Evolutionary conservation across 176 grass and related monocot species (phyloP), one percentile per base, ranked within the genome.

Genomic region (Juncus inflexus): DNA sequence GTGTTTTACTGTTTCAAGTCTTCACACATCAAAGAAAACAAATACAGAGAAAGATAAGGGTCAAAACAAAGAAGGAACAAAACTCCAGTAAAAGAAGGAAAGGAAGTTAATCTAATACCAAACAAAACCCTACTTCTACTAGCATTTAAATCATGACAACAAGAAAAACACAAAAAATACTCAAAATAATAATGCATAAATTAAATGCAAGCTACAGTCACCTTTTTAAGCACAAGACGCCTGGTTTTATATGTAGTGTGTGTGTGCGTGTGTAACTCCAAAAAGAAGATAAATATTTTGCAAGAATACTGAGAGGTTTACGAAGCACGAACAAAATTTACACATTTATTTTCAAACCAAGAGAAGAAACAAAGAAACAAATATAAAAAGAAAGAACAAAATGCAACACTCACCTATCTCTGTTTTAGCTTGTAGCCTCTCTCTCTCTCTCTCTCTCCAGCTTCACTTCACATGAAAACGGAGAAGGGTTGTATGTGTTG

Each of bases 391-490:
- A 65, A 54, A 51, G 42, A 58, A 70, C 57, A 57, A 8, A 70
- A 59, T 70, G 66, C 37, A 39, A 9, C n/a, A 70, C 53, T 15
- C 57, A 35, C 16, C 49, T 38, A 52, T 28, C 35, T 55, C 11
- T 41, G 67, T 59, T 59, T 59, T 1, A 59, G 50, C 52, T 71
- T 38, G 58, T 4, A 38, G 58, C 38, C 67, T 58, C 28, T 70
- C 67, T 55, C 35, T 58, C 53, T 35, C 28, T 65, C 41, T 65
- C 56, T 75, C 39, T 77, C 13, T 60, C 5, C 61, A 55, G 66
- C 61, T 28, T 28, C 19, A 19, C 59, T 10, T 62, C 59, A 62
- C 59, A 3, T 4, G 35, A 62, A 15, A 12, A 9, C 35, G 4
- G 5, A 65, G 62, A 65, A 42, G 35, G 36, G 62, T 47, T 47